Percentiles rank a stretch among this genome's conserved stretches.
Conservation (phyloP, 257 asterid species). For the Verbena officinalis region DNA sequence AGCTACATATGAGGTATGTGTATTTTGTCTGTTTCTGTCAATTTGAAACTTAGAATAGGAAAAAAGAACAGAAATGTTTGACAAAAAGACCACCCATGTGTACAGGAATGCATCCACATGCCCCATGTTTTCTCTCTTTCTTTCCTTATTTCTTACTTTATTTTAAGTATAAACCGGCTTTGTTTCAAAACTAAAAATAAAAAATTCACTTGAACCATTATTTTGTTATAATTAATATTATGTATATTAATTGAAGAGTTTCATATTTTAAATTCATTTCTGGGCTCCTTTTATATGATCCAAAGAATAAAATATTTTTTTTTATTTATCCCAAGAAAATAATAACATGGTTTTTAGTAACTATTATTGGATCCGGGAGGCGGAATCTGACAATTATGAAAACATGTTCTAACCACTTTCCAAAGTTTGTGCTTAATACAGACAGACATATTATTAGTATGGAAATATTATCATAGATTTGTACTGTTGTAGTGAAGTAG, state of each 20-base stretch:
- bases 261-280: too few species aligned
- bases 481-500: too few species aligned
- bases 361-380: not conserved
- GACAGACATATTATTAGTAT: not conserved
- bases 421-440: not conserved
- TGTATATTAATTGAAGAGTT: too few species aligned
- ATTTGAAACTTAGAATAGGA: not conserved
- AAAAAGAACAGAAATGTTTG: not conserved
- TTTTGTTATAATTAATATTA: too few species aligned
- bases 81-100: slow-evolving; percentile 37
- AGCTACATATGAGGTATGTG: not conserved
- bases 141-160: not conserved
- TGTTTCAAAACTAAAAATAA: too few species aligned
- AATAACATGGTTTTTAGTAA: too few species aligned
- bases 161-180: too few species aligned
- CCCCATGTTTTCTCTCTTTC: slow-evolving; percentile 15
- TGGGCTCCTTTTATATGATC: too few species aligned
- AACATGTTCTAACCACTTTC: slow-evolving; percentile 39
- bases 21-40: not conserved
- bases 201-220: too few species aligned
- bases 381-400: slow-evolving; percentile 17
- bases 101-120: slow-evolving; percentile 44
- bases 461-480: not conserved
- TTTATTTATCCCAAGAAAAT: too few species aligned
- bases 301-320: too few species aligned